Percentiles rank a stretch among this genome's conserved stretches.
Evolutionary conservation across 352 stramenopile genomes (phyloP).

Genomic region (Globisporangium yorkense): DNA sequence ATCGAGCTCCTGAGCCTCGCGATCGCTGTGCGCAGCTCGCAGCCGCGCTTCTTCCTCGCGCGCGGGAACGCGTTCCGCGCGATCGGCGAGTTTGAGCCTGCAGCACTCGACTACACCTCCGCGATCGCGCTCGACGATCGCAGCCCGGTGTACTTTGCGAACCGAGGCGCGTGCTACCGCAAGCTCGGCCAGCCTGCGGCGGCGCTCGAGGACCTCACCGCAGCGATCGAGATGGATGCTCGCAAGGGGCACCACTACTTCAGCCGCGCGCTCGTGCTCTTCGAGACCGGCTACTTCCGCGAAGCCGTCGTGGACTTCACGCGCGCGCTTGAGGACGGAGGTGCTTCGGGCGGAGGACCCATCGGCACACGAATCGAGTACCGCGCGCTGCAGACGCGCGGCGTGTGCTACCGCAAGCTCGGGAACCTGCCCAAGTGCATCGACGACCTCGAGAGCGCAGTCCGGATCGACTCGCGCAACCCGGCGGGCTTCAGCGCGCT

Average conservation of each 20-base stretch:
- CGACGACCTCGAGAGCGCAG: slow-evolving; percentile 60
- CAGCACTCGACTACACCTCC: slow-evolving; percentile 48
- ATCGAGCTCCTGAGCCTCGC: slow-evolving; percentile 75
- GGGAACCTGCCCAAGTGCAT: slow-evolving; percentile 61
- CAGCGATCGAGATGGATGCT: slow-evolving; percentile 62
- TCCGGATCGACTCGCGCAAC: slow-evolving; percentile 68
- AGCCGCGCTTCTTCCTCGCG: slow-evolving; percentile 71
- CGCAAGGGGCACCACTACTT: slow-evolving; percentile 73
- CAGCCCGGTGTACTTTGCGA: slow-evolving; percentile 66
- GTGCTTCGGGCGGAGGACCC: slow-evolving; percentile 6
- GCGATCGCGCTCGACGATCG: slow-evolving; percentile 62
- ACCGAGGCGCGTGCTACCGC: slow-evolving; percentile 60
- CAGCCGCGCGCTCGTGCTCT: slow-evolving; percentile 66
- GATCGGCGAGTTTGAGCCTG: slow-evolving; percentile 62
- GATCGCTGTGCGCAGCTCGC: slow-evolving; percentile 60
- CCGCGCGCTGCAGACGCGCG: slow-evolving; percentile 56
- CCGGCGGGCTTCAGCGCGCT: slow-evolving; percentile 49
- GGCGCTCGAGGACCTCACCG: slow-evolving; percentile 65
- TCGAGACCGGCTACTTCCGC: slow-evolving; percentile 53
- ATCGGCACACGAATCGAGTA: slow-evolving; percentile 60
- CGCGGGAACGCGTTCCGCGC: slow-evolving; percentile 67
- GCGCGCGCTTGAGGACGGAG: slow-evolving; percentile 59
- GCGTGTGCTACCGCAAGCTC: slow-evolving; percentile 57
- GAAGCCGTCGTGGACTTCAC: slow-evolving; percentile 73
- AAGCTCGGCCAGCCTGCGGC: slow-evolving; percentile 55